Evolutionary conservation across 1,139 yeast genomes (phyloP).

Genomic region (Blastobotrys petasosporus): DNA sequence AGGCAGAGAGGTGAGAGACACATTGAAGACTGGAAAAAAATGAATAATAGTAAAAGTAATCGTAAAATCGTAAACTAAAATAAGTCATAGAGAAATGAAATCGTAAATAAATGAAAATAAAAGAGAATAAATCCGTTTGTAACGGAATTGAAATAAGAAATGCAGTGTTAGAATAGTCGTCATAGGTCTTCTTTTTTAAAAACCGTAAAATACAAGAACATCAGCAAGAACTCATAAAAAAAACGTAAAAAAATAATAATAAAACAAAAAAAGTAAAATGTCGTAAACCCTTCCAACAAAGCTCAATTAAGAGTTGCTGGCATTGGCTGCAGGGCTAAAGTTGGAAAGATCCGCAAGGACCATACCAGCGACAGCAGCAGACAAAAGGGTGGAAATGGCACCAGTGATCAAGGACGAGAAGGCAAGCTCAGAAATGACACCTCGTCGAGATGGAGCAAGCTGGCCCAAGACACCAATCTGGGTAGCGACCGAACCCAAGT

Average conservation of each 20-base stretch:
- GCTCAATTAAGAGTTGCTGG: background rate
- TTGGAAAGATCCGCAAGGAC: constrained; percentile 46
- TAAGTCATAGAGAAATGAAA: too few relatives aligned
- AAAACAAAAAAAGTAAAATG: background rate
- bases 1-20: background rate
- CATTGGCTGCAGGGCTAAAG: constrained; percentile 1
- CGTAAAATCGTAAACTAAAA: too few relatives aligned
- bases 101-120: too few relatives aligned
- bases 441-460: constrained; percentile 49
- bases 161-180: too few relatives aligned
- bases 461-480: constrained; percentile 59
- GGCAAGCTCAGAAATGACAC: constrained; percentile 46
- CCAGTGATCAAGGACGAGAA: constrained; percentile 52
- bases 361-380: constrained; percentile 67
- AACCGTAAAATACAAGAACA: background rate
- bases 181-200: too few relatives aligned
- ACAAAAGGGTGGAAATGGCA: constrained; percentile 49
- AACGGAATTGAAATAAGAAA: too few relatives aligned
- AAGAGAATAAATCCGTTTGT: too few relatives aligned
- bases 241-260: background rate
- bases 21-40: background rate
- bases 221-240: background rate
- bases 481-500: constrained; percentile 59
- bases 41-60: too few relatives aligned
- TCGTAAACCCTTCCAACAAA: too few relatives aligned